phyloP scores from a whole-genome alignment of 1,139 yeast species.

The Diutina catenulata region DNA sequence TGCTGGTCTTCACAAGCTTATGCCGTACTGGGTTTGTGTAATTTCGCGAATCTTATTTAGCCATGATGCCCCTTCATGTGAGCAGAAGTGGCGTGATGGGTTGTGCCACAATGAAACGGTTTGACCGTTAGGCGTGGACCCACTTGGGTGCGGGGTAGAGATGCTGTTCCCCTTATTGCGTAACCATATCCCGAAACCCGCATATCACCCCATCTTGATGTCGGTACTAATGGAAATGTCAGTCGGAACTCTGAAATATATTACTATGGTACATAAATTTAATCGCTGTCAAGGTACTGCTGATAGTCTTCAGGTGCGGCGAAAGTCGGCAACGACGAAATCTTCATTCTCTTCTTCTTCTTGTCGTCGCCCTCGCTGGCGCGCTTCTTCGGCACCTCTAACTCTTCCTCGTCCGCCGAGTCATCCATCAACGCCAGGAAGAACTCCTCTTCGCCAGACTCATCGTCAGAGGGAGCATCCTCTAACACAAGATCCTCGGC shows the following conservation, averaged over 20 bases:
- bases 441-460: conserved; percentile 16
- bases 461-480: conserved; percentile 9
- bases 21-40: too few relatives aligned
- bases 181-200: too few relatives aligned
- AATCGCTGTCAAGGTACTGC: conserved; percentile 37
- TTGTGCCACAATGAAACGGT: too few relatives aligned
- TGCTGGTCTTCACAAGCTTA: too few relatives aligned
- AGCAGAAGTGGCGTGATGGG: too few relatives aligned
- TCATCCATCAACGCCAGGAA: conserved; percentile 4
- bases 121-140: too few relatives aligned
- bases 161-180: too few relatives aligned
- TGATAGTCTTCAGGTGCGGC: conserved; percentile 90
- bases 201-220: not conserved
- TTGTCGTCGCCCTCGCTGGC: conserved; percentile 13
- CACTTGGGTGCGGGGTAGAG: too few relatives aligned
- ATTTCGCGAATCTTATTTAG: too few relatives aligned
- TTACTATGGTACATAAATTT: not conserved
- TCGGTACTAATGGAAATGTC: conserved; percentile 1
- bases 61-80: too few relatives aligned
- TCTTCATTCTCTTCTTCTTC: conserved; percentile 44
- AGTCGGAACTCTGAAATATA: not conserved
- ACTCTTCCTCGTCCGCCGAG: conserved; percentile 13
- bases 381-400: conserved; percentile 16
- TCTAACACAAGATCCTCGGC: conserved; percentile 16
- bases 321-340: conserved; percentile 67